Conservation (phyloP, 257 asterid species). For the Nicotiana tabacum region DNA sequence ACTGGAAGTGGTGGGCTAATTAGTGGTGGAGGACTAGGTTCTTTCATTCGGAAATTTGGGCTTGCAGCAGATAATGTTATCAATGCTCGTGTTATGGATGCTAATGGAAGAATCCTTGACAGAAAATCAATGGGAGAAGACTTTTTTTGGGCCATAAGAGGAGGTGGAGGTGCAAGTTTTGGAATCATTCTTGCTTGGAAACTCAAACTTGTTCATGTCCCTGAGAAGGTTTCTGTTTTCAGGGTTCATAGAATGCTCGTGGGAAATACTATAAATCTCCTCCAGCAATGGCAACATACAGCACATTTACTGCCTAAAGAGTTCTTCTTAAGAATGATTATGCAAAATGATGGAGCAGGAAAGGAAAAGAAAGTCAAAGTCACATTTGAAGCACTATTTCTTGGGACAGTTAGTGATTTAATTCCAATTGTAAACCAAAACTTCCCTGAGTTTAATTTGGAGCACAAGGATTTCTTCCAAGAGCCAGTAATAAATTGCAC, state of each 20-base stretch:
- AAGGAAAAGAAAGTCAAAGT: neutral
- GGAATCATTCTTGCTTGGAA: constrained; percentile 35
- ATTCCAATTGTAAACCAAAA: neutral
- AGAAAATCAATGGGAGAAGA: constrained; percentile 5
- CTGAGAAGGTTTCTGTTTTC: constrained; percentile 18
- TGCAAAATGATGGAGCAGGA: neutral
- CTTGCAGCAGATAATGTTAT: constrained; percentile 28
- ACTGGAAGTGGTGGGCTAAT: constrained; percentile 32
- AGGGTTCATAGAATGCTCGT: constrained; percentile 7
- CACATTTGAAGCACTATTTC: constrained; percentile 22
- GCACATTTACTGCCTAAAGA: constrained; percentile 14
- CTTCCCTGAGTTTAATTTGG: constrained; percentile 19
- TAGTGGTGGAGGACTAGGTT: constrained; percentile 33
- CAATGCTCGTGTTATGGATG: constrained; percentile 15
- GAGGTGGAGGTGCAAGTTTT: constrained; percentile 24
- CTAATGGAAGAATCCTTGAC: neutral
- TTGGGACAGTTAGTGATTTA: constrained; percentile 21
- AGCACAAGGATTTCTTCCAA: constrained; percentile 15
- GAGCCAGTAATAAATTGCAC: neutral
- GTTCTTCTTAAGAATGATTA: constrained; percentile 16
- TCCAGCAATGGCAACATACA: constrained; percentile 26
- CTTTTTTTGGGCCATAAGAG: constrained; percentile 5
- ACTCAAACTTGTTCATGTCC: constrained; percentile 27
- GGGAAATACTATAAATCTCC: neutral
- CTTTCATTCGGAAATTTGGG: constrained; percentile 28